Evolutionary conservation across 2,329 filamentous ascomycete species (phyloP).

Genomic region (Penicillium sp.): DNA sequence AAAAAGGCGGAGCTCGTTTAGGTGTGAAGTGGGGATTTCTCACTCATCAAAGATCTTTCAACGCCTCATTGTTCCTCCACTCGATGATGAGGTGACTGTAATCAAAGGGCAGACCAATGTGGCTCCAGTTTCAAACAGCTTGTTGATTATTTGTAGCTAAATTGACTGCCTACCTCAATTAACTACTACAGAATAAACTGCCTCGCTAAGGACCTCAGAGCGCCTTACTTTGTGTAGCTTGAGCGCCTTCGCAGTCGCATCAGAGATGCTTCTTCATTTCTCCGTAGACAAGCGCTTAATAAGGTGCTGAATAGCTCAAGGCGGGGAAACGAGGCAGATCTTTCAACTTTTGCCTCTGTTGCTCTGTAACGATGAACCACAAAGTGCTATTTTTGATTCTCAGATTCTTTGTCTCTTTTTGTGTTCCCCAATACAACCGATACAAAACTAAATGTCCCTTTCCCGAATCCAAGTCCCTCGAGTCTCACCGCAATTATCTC

Average conservation of each 20-base stretch:
- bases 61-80: not conserved
- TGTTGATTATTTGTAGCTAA: too few relatives aligned
- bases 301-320: not conserved
- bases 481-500: too few relatives aligned
- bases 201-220: too few relatives aligned
- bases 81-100: not conserved
- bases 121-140: not conserved
- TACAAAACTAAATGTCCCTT: not conserved
- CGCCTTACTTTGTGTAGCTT: too few relatives aligned
- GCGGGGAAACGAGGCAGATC: not conserved
- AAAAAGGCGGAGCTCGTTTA: conserved; percentile 14
- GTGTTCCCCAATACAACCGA: not conserved
- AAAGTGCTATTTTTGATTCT: not conserved
- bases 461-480: not conserved
- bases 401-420: not conserved
- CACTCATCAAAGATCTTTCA: not conserved
- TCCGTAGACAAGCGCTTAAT: too few relatives aligned
- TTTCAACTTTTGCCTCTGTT: too few relatives aligned
- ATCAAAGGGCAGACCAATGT: not conserved
- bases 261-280: too few relatives aligned
- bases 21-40: not conserved
- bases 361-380: too few relatives aligned
- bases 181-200: too few relatives aligned
- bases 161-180: too few relatives aligned
- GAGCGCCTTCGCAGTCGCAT: too few relatives aligned